Percentiles rank a stretch among this genome's conserved stretches.
phyloP scores from a whole-genome alignment of 225 moss, liverwort and hornwort species.

The Takakia lepidozioides region DNA sequence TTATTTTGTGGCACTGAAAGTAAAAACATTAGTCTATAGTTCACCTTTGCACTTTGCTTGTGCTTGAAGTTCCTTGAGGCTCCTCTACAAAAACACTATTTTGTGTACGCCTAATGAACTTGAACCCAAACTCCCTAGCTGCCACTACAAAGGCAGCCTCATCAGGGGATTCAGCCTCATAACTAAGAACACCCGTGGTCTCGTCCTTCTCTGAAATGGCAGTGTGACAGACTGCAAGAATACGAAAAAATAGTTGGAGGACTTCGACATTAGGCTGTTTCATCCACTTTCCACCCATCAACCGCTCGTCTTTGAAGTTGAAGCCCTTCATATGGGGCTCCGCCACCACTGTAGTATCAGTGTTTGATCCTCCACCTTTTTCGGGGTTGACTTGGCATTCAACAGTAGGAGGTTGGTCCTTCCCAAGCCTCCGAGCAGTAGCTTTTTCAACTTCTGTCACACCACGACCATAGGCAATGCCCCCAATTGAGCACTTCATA shows the following conservation, averaged over 20 bases:
- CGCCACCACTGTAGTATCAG: constrained; percentile 49
- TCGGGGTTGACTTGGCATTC: constrained; percentile 33
- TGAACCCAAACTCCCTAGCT: constrained; percentile 59
- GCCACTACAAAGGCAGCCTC: constrained; percentile 63
- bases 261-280: constrained; percentile 42
- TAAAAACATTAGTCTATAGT: not conserved
- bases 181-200: constrained; percentile 22
- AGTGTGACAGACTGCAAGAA: constrained; percentile 59
- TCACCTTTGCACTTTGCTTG: constrained; percentile 68
- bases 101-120: constrained; percentile 82
- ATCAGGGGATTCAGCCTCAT: constrained; percentile 68
- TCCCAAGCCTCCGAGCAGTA: constrained; percentile 74
- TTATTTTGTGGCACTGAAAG: too few relatives aligned
- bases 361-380: constrained; percentile 29
- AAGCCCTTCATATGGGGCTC: constrained; percentile 42
- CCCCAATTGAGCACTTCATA: constrained; percentile 61
- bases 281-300: constrained; percentile 36
- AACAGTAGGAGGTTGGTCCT: constrained; percentile 63
- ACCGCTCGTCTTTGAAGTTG: constrained; percentile 51
- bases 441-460: constrained; percentile 62
- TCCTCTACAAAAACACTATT: constrained; percentile 68
- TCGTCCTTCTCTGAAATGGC: constrained; percentile 59
- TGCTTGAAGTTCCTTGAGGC: constrained; percentile 37
- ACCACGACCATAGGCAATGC: constrained; percentile 46
- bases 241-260: constrained; percentile 57